These are phyloP conservation scores for Trichoderma citrinoviride DNA, from an alignment of 2,329 filamentous ascomycete genomes.

Conservation along the genomic window DNA sequence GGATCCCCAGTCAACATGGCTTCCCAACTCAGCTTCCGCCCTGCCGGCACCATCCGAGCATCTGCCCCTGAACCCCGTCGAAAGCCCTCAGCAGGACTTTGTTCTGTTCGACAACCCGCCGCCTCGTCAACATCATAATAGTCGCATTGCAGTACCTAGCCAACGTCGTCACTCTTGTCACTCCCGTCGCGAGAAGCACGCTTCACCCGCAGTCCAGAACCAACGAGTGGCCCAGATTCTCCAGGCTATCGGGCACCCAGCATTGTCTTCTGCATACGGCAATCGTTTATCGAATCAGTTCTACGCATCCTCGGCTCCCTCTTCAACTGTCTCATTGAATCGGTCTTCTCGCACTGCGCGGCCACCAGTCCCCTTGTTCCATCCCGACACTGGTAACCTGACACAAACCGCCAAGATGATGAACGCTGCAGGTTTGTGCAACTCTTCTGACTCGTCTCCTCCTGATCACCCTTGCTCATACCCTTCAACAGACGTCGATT, in stretches of 20 bases:
- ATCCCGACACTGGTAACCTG: slow-evolving; percentile 56
- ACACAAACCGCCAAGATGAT: slow-evolving; percentile 46
- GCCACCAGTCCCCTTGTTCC: slow-evolving; percentile 71
- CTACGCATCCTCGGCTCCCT: slow-evolving; percentile 66
- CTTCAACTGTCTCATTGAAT: slow-evolving; percentile 57
- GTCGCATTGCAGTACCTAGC: slow-evolving; percentile 39
- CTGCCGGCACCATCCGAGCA: slow-evolving; percentile 62
- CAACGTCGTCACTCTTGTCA: slow-evolving; percentile 48
- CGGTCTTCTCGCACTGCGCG: slow-evolving; percentile 52
- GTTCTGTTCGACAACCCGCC: slow-evolving; percentile 66
- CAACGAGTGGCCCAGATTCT: slow-evolving; percentile 59
- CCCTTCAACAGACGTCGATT: slow-evolving; percentile 45
- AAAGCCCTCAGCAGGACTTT: slow-evolving; percentile 65
- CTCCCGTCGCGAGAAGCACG: slow-evolving; percentile 45
- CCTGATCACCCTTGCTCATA: slow-evolving; percentile 31
- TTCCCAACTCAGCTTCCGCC: slow-evolving; percentile 64
- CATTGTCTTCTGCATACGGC: slow-evolving; percentile 53
- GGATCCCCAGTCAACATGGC: slow-evolving; percentile 80
- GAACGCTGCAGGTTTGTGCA: slow-evolving; percentile 41
- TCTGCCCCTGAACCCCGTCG: slow-evolving; percentile 52
- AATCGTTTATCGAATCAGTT: slow-evolving; percentile 60
- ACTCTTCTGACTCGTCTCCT: slow-evolving; percentile 22
- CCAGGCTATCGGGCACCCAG: slow-evolving; percentile 55
- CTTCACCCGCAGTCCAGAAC: slow-evolving; percentile 48
- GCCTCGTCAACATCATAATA: slow-evolving; percentile 40